These are phyloP conservation scores for Podospora pseudocomata DNA, from an alignment of 495 filamentous ascomycete genomes.

Conservation along the genomic window DNA sequence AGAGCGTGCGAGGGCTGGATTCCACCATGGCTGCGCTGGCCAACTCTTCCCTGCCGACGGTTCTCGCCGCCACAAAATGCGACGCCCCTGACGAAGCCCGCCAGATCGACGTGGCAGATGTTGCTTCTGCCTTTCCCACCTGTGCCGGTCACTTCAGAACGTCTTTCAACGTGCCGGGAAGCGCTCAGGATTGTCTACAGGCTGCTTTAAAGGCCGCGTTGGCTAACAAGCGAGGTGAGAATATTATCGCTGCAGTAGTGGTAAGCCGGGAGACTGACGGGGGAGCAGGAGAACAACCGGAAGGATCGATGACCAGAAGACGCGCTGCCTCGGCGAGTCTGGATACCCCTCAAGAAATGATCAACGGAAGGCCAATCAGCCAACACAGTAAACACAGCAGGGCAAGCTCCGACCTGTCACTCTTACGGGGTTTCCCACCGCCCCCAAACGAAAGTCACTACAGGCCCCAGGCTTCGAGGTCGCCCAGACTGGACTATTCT, in stretches of 20 bases:
- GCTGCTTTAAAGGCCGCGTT: conserved; percentile 70
- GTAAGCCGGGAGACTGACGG: neutral
- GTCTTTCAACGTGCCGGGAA: conserved; percentile 65
- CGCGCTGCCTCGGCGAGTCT: conserved; percentile 53
- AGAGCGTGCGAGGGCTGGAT: conserved; percentile 63
- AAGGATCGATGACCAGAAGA: conserved; percentile 29
- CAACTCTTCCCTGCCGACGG: conserved; percentile 62
- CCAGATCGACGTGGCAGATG: conserved; percentile 55
- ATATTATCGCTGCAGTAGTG: neutral
- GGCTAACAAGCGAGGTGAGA: conserved; percentile 61
- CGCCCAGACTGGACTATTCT: conserved; percentile 33
- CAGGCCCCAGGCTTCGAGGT: conserved; percentile 28
- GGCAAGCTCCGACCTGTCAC: conserved; percentile 62
- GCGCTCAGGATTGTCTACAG: conserved; percentile 72
- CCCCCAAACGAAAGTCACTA: conserved; percentile 34
- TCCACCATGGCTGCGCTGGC: conserved; percentile 67
- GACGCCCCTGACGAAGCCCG: conserved; percentile 60
- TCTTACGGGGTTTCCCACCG: conserved; percentile 41
- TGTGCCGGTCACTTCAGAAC: conserved; percentile 70
- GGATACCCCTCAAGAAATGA: conserved; percentile 44
- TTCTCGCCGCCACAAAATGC: conserved; percentile 82
- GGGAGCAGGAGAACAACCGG: conserved; percentile 17
- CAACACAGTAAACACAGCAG: conserved; percentile 57
- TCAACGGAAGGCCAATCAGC: conserved; percentile 46
- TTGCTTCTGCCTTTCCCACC: conserved; percentile 58